Conservation (phyloP, 2,329 filamentous ascomycete genomes). For the Didymella glomerata region DNA sequence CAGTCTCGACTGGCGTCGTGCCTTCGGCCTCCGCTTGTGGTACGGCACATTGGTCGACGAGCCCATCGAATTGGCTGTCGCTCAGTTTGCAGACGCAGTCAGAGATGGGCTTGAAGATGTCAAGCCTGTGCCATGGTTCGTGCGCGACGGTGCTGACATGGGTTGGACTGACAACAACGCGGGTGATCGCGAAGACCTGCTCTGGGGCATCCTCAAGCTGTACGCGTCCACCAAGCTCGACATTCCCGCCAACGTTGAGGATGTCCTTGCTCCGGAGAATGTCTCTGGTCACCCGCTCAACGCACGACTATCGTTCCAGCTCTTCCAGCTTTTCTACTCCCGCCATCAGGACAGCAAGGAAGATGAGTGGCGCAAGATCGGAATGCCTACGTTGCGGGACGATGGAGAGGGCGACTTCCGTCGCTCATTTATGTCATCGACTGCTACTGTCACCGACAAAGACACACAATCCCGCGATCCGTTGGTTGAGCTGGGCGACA, state of each 20-base stretch:
- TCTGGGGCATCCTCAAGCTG: constrained; percentile 87
- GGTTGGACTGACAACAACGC: constrained; percentile 69
- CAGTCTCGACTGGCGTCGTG: constrained; percentile 88
- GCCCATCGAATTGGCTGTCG: constrained; percentile 75
- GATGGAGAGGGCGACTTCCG: constrained; percentile 27
- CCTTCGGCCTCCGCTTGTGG: constrained; percentile 91
- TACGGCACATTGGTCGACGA: constrained; percentile 77
- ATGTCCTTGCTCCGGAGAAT: constrained; percentile 78
- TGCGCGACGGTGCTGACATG: constrained; percentile 65
- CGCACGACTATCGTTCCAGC: constrained; percentile 82
- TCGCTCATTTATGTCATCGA: constrained; percentile 44
- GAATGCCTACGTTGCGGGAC: constrained; percentile 43
- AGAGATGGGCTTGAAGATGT: constrained; percentile 72
- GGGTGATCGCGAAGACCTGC: constrained; percentile 73
- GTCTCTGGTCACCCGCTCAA: constrained; percentile 78
- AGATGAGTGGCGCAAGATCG: constrained; percentile 38
- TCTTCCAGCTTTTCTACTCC: constrained; percentile 67
- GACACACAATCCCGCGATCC: constrained; percentile 64
- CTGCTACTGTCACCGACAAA: constrained; percentile 33
- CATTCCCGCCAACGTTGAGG: constrained; percentile 64
- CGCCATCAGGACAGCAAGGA: constrained; percentile 40
- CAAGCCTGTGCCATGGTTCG: constrained; percentile 75
- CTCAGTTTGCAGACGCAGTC: constrained; percentile 77
- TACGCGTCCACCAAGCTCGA: constrained; percentile 69
- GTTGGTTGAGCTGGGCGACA: constrained; percentile 65